Base-by-base conservation (phyloP, 2,329 filamentous ascomycete genomes). In the Xenosphaeropsis pyriputrescens region DNA sequence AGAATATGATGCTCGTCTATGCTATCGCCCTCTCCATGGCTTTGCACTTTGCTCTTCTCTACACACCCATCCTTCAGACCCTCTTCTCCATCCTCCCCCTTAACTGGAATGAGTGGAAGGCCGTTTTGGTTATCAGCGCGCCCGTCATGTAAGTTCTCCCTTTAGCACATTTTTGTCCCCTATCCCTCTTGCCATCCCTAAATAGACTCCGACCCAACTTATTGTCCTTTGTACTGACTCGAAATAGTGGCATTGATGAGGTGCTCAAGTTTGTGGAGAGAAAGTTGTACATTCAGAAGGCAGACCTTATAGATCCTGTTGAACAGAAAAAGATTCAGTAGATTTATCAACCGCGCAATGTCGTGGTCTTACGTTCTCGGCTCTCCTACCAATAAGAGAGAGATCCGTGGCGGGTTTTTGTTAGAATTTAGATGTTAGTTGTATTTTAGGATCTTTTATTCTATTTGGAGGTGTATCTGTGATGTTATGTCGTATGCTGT, bases 1-100 rank as follows among this genome's bases (percentile, higher is more conserved):
- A 89, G 56, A 98, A 98, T 65, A 91, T 94, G 80, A 91, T 94
- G 71, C 78, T 98, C 14, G 85, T 98, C 39, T 94, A 93, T 52
- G 93, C 91, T 44, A 94, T 98, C 54, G 68, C 72, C 9, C 66
- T 98, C 45, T 93, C 85, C 30, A 98, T 98, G 91, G 76, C 75
- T 1, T 70, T 98, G 40, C 91, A 98, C 68, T 95, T 96, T 58
- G 84, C 79, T 17, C 79, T 98, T 36, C 70, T 98, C 29, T 98
- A 98, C 62, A 81, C 79, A 2, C 91, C 93, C 0, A 75, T 94
- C 62, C 63, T 98, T 41, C 89, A 95, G 62, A 67, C 65, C 6
- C 64, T 98, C 41, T 98, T 98, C 65, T 84, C 83, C 29, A 96
- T 98, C 46, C 62, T 94, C 45, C 88, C 91, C 8, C 62, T 98